These are phyloP conservation scores for Solanum hybrid DNA, from an alignment of 305 asterid genomes.

Conservation along the genomic window DNA sequence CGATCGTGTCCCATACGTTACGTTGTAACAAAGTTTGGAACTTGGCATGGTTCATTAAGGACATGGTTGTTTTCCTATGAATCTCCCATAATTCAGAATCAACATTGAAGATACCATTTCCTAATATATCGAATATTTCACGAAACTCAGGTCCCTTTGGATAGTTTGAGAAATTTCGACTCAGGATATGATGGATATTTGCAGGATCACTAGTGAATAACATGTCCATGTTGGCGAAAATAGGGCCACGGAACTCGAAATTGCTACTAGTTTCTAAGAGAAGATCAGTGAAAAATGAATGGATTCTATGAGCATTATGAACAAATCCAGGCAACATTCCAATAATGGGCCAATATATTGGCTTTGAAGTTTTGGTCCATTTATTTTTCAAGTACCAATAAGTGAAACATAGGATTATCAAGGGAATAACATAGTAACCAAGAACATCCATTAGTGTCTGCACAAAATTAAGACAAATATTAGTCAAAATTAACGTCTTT, in stretches of 20 bases:
- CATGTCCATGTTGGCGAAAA: conserved; percentile 6
- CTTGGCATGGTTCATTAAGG: conserved; percentile 4
- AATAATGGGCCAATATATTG: conserved; percentile 17
- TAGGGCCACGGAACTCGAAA: conserved; percentile 7
- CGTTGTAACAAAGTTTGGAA: neutral
- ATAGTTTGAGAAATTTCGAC: conserved; percentile 17
- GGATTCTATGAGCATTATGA: conserved; percentile 8
- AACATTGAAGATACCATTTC: conserved; percentile 18
- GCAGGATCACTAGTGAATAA: conserved; percentile 12
- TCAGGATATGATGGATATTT: conserved; percentile 8
- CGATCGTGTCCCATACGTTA: neutral
- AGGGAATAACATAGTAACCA: neutral
- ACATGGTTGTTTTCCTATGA: conserved; percentile 10
- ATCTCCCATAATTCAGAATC: conserved; percentile 10
- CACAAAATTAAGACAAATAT: neutral
- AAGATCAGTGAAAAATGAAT: conserved; percentile 8
- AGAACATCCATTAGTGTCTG: neutral
- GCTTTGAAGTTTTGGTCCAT: neutral
- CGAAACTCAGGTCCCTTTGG: conserved; percentile 11
- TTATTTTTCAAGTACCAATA: neutral
- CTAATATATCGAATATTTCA: conserved; percentile 8
- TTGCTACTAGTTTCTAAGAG: conserved; percentile 8
- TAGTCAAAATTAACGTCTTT: neutral
- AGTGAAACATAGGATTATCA: neutral
- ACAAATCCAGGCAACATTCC: conserved; percentile 21